Conservation (phyloP, 2,329 filamentous ascomycete genomes). For the Cladophialophora immunda region DNA sequence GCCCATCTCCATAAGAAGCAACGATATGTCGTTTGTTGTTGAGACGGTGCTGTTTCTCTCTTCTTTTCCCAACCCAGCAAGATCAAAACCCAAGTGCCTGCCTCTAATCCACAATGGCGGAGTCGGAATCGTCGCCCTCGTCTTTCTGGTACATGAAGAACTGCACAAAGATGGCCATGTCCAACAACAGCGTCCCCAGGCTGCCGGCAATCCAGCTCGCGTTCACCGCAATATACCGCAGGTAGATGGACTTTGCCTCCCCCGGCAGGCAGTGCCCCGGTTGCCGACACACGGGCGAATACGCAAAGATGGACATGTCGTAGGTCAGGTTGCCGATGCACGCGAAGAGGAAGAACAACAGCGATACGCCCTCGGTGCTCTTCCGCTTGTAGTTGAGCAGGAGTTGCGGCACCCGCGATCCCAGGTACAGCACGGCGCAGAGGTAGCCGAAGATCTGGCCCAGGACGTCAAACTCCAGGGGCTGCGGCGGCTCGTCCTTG, state of each 20-base stretch:
- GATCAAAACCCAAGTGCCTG: too few relatives aligned
- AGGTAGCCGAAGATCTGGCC: conserved; percentile 95
- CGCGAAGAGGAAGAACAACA: conserved; percentile 96
- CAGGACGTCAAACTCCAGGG: conserved; percentile 73
- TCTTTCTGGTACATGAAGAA: conserved; percentile 81
- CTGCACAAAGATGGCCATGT: conserved; percentile 86
- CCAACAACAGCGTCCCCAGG: conserved; percentile 83
- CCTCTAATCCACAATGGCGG: conserved; percentile 27
- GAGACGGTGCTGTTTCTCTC: too few relatives aligned
- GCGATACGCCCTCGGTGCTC: conserved; percentile 89
- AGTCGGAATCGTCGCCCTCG: conserved; percentile 35
- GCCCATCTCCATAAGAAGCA: too few relatives aligned
- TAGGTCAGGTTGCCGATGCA: conserved; percentile 95
- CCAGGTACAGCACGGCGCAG: conserved; percentile 87
- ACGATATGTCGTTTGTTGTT: too few relatives aligned
- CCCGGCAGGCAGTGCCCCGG: conserved; percentile 65
- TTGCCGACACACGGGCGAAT: conserved; percentile 73
- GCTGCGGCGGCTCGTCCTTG: conserved; percentile 50
- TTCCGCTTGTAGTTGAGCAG: conserved; percentile 92
- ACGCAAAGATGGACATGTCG: conserved; percentile 89
- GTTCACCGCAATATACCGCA: conserved; percentile 86
- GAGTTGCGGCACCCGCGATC: conserved; percentile 87
- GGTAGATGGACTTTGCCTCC: conserved; percentile 74
- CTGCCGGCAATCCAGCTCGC: conserved; percentile 90
- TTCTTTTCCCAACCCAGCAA: too few relatives aligned